phyloP scores from a whole-genome alignment of 805 yeast genomes.

The Suhomyces kilbournensis region DNA sequence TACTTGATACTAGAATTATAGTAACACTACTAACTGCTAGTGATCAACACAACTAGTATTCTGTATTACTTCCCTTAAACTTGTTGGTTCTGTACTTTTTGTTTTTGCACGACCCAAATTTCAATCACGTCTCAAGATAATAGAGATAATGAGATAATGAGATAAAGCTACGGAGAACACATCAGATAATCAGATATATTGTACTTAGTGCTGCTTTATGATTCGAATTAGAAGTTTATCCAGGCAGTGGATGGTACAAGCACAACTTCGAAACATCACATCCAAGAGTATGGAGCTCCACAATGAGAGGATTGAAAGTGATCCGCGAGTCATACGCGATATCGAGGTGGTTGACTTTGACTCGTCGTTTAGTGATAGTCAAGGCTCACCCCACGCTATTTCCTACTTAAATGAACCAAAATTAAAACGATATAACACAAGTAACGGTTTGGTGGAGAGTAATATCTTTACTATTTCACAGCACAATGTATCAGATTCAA shows the following conservation, averaged over 20 bases:
- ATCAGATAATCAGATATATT: too few species aligned
- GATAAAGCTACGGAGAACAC: too few species aligned
- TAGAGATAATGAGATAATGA: too few species aligned
- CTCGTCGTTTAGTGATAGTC: conserved; percentile 8
- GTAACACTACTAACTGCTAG: too few species aligned
- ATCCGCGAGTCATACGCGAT: neutral
- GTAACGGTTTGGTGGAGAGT: too few species aligned
- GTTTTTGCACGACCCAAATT: neutral
- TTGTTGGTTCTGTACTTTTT: too few species aligned
- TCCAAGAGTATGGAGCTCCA: neutral
- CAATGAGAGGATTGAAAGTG: conserved; percentile 1
- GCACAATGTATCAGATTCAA: neutral
- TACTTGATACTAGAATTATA: too few species aligned
- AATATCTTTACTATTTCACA: too few species aligned
- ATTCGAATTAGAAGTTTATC: neutral
- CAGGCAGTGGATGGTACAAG: conserved; percentile 1
- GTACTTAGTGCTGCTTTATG: neutral
- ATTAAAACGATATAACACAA: neutral
- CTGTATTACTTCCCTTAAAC: too few species aligned
- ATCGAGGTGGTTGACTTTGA: conserved; percentile 8
- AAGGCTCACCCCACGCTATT: neutral
- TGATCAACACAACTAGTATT: too few species aligned
- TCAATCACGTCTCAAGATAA: neutral
- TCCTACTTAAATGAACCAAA: neutral
- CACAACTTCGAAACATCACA: neutral